Evolutionary conservation across 2,329 filamentous ascomycete genomes (phyloP).

Genomic region (Biscogniauxia sp.): DNA sequence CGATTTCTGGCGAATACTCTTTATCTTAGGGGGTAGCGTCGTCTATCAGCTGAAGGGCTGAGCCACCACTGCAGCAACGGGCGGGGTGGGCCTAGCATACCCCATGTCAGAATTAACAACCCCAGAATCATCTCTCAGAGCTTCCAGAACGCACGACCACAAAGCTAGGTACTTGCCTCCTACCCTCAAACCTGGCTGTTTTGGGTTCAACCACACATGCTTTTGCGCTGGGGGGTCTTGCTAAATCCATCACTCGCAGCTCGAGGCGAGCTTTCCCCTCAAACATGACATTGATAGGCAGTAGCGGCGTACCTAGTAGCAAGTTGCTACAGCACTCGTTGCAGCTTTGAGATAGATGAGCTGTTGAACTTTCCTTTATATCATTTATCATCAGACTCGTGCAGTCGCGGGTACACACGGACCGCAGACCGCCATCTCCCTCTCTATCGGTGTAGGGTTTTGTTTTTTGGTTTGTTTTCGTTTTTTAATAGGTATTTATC

Average conservation of each 20-base stretch:
- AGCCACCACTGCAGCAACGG: not conserved
- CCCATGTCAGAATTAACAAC: not conserved
- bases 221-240: not conserved
- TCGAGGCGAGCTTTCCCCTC: too few relatives aligned
- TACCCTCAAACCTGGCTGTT: not conserved
- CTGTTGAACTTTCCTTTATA: not conserved
- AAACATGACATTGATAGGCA: too few relatives aligned
- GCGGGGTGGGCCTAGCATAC: not conserved
- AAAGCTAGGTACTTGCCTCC: conserved; percentile 5
- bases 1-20: not conserved
- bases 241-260: too few relatives aligned
- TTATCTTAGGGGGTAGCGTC: not conserved
- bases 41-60: not conserved
- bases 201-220: not conserved
- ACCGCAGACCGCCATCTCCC: not conserved
- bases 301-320: too few relatives aligned
- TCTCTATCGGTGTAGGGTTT: not conserved
- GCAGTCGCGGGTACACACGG: not conserved
- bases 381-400: not conserved
- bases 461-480: not conserved
- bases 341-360: not conserved
- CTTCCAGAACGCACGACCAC: conserved; percentile 1
- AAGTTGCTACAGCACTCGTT: not conserved
- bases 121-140: not conserved
- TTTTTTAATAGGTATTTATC: not conserved